phyloP scores from a whole-genome alignment of 116 monocot species.

The Zostera marina region DNA sequence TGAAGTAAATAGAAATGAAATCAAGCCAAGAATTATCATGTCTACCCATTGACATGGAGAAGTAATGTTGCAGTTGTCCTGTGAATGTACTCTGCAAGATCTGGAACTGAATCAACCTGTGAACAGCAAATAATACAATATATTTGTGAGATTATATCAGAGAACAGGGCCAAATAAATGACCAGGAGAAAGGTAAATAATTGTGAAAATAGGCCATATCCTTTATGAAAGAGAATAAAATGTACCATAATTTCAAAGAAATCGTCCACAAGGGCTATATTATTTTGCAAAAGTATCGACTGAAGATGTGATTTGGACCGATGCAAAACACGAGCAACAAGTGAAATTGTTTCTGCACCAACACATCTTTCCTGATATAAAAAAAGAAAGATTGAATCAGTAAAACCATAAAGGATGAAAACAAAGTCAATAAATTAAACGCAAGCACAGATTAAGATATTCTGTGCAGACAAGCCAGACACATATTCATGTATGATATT shows the following conservation, averaged over 20 bases:
- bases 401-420: no score
- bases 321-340: slow-evolving; percentile 70
- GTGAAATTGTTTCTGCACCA: slow-evolving; percentile 61
- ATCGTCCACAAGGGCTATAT: slow-evolving; percentile 51
- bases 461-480: no score
- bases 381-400: no score
- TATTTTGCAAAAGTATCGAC: slow-evolving; percentile 55
- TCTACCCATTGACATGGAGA: slow-evolving; percentile 91
- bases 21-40: slow-evolving; percentile 4
- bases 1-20: no score
- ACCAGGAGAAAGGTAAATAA: no score
- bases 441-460: no score
- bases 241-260: slow-evolving; percentile 73
- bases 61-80: slow-evolving; percentile 72
- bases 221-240: not conserved
- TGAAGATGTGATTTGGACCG: slow-evolving; percentile 78
- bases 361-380: slow-evolving; percentile 84
- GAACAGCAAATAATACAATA: not conserved
- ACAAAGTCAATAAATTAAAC: no score
- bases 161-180: no score
- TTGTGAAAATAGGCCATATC: no score
- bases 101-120: slow-evolving; percentile 90
- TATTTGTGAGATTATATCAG: no score
- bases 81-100: slow-evolving; percentile 77
- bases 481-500: no score